A percentile compares a stretch with the other conserved stretches of the same genome.
These are phyloP conservation scores for Helicostylum pulchrum DNA, from an alignment of 192 early-diverging fungal genomes.

Conservation along the genomic window DNA sequence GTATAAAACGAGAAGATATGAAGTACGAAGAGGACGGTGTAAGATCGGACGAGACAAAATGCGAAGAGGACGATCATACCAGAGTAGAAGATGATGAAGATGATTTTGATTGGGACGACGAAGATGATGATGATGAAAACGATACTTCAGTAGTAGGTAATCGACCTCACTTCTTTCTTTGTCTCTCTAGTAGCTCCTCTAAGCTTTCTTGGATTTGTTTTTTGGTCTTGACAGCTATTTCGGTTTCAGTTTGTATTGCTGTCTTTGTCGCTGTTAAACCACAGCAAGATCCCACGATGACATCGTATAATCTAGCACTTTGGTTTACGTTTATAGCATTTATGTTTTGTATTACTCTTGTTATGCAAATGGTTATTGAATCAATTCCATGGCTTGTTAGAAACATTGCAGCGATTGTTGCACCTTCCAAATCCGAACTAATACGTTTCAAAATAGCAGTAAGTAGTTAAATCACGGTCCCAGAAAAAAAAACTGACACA, in stretches of 20 bases:
- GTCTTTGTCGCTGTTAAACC: constrained; percentile 9
- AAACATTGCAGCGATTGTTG: not conserved
- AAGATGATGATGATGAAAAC: constrained; percentile 9
- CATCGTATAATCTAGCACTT: constrained; percentile 11
- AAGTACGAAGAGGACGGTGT: too few relatives aligned
- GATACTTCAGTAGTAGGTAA: not conserved
- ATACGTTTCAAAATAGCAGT: constrained; percentile 23
- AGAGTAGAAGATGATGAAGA: constrained; percentile 2
- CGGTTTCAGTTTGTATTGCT: constrained; percentile 17
- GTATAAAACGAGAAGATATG: too few relatives aligned
- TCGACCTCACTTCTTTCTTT: constrained; percentile 6
- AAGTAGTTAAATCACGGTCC: not conserved
- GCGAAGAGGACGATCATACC: too few relatives aligned
- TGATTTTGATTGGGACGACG: constrained; percentile 8
- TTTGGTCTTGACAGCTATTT: constrained; percentile 10
- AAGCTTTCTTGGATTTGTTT: constrained; percentile 16
- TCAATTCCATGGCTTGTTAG: constrained; percentile 21
- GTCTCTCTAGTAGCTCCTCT: constrained; percentile 8
- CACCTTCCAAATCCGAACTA: constrained; percentile 17
- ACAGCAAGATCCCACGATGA: not conserved
- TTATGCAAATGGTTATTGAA: constrained; percentile 20
- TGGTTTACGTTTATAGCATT: constrained; percentile 27
- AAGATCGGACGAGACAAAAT: too few relatives aligned
- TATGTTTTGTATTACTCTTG: constrained; percentile 18
- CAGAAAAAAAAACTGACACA: too few relatives aligned